phyloP scores from a whole-genome alignment of 805 yeast genomes.

The Allodekkera sacchari region DNA sequence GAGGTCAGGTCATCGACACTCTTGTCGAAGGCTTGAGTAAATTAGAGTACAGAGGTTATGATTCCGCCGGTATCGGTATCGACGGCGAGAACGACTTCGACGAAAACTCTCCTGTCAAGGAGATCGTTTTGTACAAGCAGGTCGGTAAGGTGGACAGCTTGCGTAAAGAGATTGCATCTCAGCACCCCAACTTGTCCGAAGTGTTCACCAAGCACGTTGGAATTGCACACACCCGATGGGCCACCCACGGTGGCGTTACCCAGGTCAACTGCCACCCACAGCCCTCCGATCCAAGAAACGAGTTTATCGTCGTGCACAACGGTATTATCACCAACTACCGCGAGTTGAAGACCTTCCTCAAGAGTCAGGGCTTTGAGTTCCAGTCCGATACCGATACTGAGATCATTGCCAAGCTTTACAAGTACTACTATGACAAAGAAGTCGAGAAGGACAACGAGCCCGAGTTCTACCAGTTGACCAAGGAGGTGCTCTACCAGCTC shows the following conservation, averaged over 20 bases:
- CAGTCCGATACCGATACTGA: slow-evolving; percentile 96
- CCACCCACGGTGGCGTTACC: slow-evolving; percentile 95
- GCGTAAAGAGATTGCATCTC: slow-evolving; percentile 49
- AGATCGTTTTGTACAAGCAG: slow-evolving; percentile 68
- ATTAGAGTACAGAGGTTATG: slow-evolving; percentile 96
- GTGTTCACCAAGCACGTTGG: slow-evolving; percentile 83
- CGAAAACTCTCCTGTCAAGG: slow-evolving; percentile 34
- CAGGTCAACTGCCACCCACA: slow-evolving; percentile 92
- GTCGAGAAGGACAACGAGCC: slow-evolving; percentile 68
- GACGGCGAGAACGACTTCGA: slow-evolving; percentile 63
- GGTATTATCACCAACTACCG: slow-evolving; percentile 97
- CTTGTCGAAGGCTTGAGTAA: slow-evolving; percentile 78
- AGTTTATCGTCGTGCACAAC: slow-evolving; percentile 90
- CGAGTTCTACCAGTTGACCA: slow-evolving; percentile 88
- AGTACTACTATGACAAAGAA: slow-evolving; percentile 70
- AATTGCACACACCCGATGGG: slow-evolving; percentile 99
- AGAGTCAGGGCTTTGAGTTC: slow-evolving; percentile 71
- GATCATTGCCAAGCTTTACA: slow-evolving; percentile 91
- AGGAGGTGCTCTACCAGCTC: slow-evolving; percentile 83
- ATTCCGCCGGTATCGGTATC: slow-evolving; percentile 92
- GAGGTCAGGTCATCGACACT: slow-evolving; percentile 89
- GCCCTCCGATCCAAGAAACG: slow-evolving; percentile 72
- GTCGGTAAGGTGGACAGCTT: slow-evolving; percentile 88
- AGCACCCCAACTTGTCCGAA: slow-evolving; percentile 47
- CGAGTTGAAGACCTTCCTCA: slow-evolving; percentile 77